Base-by-base conservation (phyloP, 2,329 filamentous ascomycete species). In the Diaporthe sp. region DNA sequence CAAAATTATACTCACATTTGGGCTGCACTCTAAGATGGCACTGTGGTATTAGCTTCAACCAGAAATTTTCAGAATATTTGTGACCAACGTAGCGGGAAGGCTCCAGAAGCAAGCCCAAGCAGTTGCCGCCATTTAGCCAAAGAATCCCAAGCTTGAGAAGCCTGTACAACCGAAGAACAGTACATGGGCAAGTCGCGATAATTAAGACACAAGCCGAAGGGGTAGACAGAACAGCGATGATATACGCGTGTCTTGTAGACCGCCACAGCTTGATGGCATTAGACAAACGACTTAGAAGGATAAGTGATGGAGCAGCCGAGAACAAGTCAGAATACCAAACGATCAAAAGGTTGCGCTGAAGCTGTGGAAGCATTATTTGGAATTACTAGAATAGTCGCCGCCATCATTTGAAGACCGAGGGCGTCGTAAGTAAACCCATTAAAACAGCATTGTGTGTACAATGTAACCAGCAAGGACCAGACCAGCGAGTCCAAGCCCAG, bases 401-500 rank as follows among this genome's bases (percentile, higher is more conserved):
- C 53, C 19, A 37, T 9, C 30, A 51, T 37, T 39, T 27, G 53
- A 53, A 30, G 32, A 15, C n/a, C n/a, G 70, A 63, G 58, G n/a
- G 70, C 30, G 47, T 27, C 10, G 19, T 8, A 37, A 61, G n/a
- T n/a, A 55, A 55, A n/a, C 42, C 69, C 42, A 51, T 71, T 61
- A 61, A 42, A 53, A 55, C 19, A 63, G 35, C 35, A 25, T n/a
- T n/a, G 15, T 51, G 42, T 59, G 44, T 35, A 13, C 12, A 27
- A 27, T 37, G 30, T 50, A 35, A 17, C 53, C 59, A 63, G 32
- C 70, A 55, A 42, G 68, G 50, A 71, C 70, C 44, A 55, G 56
- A 35, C 70, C 70, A 63, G 70, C 70, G n/a, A 55, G 70, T 55
- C 56, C 70, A 71, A 61, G 55, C 53, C 15, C 30, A 71, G 3